Evolutionary conservation across 2,329 filamentous ascomycete species (phyloP).

Genomic region (Fusarium siculi): DNA sequence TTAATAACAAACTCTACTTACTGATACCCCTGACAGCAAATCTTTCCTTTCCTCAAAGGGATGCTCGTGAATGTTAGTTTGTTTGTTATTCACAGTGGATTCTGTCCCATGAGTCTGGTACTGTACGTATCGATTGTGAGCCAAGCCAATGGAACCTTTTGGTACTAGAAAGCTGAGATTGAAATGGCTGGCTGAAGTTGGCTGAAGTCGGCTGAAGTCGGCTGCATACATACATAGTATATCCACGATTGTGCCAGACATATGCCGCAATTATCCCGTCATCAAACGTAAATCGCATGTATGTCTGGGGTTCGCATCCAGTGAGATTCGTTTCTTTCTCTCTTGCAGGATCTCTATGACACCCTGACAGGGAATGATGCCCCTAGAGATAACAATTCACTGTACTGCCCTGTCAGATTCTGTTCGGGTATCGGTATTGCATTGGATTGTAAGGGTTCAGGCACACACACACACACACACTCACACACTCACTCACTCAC

Average conservation of each 20-base stretch:
- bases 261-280: conserved; percentile 21
- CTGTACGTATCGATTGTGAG: background rate
- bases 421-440: conserved; percentile 26
- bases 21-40: background rate
- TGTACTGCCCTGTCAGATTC: conserved; percentile 11
- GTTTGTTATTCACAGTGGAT: background rate
- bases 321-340: background rate
- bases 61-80: background rate
- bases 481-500: too few relatives aligned
- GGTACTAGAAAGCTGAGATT: background rate
- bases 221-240: background rate
- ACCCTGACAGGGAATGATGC: conserved; percentile 14
- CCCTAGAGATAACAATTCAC: background rate
- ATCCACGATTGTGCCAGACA: background rate
- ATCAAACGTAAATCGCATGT: conserved; percentile 14
- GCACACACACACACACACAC: background rate
- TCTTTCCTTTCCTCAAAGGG: background rate
- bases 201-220: background rate
- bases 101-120: background rate
- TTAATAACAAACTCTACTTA: background rate
- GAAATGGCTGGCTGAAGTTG: background rate
- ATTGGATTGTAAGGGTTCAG: conserved; percentile 18
- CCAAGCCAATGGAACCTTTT: background rate
- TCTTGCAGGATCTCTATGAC: conserved; percentile 28
- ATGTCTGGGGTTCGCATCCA: conserved; percentile 12